Evolutionary conservation across 768 basidiomycete species (phyloP).

Genomic region (Russula ochroleuca): DNA sequence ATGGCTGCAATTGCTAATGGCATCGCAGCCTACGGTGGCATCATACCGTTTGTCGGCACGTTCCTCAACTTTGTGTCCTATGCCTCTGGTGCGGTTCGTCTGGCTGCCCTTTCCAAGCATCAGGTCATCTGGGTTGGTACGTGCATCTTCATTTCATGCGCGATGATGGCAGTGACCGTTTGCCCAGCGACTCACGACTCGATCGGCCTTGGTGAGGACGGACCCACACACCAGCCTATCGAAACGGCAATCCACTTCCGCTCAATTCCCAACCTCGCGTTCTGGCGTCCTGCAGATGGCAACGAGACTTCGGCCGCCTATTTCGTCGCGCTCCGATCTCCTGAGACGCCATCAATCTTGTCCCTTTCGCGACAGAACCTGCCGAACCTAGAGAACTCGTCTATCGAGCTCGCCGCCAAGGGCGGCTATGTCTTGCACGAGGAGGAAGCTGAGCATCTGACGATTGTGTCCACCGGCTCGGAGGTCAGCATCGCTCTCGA

Average conservation of each 20-base stretch:
- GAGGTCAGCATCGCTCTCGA: constrained; percentile 87
- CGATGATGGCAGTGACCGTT: background rate
- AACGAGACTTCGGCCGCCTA: constrained; percentile 97
- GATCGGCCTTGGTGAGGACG: constrained; percentile 90
- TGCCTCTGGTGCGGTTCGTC: constrained; percentile 86
- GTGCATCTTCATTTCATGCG: constrained; percentile 32
- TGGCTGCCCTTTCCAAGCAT: constrained; percentile 84
- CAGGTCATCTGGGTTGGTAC: constrained; percentile 91
- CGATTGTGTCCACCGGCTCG: constrained; percentile 84
- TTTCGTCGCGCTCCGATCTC: constrained; percentile 68
- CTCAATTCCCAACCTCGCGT: constrained; percentile 85
- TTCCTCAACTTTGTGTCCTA: constrained; percentile 97
- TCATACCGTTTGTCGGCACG: constrained; percentile 87
- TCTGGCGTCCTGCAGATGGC: constrained; percentile 92
- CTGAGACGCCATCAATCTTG: constrained; percentile 75
- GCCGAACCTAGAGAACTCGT: constrained; percentile 84
- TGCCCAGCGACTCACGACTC: constrained; percentile 84
- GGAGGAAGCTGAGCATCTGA: constrained; percentile 73
- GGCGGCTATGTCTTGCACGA: constrained; percentile 92
- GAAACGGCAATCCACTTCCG: constrained; percentile 86
- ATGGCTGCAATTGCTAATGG: constrained; percentile 98
- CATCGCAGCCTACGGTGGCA: constrained; percentile 81
- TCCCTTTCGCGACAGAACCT: constrained; percentile 87
- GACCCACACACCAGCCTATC: constrained; percentile 93
- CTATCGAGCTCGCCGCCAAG: constrained; percentile 74